These are phyloP conservation scores for Plectosphaerella cucumerina DNA, from an alignment of 2,329 filamentous ascomycete species.

Conservation along the genomic window DNA sequence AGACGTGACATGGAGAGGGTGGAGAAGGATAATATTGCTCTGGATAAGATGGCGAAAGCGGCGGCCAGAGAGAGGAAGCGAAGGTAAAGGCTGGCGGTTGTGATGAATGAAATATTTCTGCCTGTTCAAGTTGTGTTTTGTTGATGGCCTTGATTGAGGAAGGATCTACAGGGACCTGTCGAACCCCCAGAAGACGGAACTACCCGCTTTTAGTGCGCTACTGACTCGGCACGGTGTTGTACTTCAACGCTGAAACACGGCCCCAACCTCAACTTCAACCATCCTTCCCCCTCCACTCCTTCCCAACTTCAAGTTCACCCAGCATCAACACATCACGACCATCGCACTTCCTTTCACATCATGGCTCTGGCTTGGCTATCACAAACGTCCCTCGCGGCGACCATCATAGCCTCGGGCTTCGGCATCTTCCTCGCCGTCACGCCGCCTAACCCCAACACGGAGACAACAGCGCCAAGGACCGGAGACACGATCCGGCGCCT, in stretches of 20 bases:
- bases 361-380: background rate
- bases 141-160: too few species aligned
- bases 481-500: constrained; percentile 13
- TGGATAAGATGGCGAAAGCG: background rate
- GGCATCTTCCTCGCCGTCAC: constrained; percentile 25
- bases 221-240: too few species aligned
- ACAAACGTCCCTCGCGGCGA: constrained; percentile 4
- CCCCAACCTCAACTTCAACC: background rate
- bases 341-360: too few species aligned
- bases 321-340: background rate
- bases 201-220: too few species aligned
- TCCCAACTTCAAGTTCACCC: background rate
- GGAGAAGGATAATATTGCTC: background rate
- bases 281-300: background rate
- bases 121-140: too few species aligned
- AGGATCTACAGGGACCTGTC: too few species aligned
- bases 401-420: constrained; percentile 20
- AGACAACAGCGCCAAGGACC: constrained; percentile 12
- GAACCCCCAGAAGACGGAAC: too few species aligned
- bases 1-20: background rate
- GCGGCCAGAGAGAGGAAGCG: too few species aligned
- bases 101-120: too few species aligned
- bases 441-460: constrained; percentile 22
- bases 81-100: too few species aligned
- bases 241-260: background rate